phyloP scores from a whole-genome alignment of 352 stramenopile species.

The Globisporangium mamillatum region DNA sequence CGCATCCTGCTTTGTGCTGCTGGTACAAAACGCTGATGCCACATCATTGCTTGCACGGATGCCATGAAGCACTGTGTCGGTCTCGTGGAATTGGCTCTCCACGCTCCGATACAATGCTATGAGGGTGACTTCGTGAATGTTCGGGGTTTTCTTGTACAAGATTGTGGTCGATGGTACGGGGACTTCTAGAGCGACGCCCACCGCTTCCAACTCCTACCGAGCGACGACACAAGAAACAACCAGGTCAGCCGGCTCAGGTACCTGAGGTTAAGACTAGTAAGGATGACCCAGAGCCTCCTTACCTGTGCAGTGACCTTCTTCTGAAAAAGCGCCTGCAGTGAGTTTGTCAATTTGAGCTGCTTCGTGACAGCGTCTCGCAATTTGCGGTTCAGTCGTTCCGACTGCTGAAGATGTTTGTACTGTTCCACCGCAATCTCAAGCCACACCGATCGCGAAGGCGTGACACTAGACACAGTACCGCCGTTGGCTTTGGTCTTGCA shows the following conservation, averaged over 20 bases:
- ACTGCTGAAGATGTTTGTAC: constrained; percentile 36
- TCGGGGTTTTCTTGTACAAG: not conserved
- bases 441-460: constrained; percentile 27
- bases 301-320: not conserved
- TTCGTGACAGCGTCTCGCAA: constrained; percentile 35
- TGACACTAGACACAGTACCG: not conserved
- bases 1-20: constrained; percentile 2
- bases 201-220: not conserved
- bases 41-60: not conserved
- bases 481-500: not conserved
- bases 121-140: not conserved
- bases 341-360: constrained; percentile 42
- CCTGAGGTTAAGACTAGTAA: not conserved
- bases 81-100: not conserved
- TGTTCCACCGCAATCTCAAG: constrained; percentile 37
- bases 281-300: not conserved
- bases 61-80: not conserved
- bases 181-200: not conserved
- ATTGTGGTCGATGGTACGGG: not conserved
- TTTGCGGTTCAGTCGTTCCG: constrained; percentile 38
- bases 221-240: not conserved
- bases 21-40: not conserved
- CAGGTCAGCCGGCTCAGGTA: not conserved
- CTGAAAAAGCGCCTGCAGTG: constrained; percentile 18
- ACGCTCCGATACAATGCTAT: not conserved